Evolutionary conservation across 23 red algal species (phyloP).

Genomic region (Rhodosorus marinus): DNA sequence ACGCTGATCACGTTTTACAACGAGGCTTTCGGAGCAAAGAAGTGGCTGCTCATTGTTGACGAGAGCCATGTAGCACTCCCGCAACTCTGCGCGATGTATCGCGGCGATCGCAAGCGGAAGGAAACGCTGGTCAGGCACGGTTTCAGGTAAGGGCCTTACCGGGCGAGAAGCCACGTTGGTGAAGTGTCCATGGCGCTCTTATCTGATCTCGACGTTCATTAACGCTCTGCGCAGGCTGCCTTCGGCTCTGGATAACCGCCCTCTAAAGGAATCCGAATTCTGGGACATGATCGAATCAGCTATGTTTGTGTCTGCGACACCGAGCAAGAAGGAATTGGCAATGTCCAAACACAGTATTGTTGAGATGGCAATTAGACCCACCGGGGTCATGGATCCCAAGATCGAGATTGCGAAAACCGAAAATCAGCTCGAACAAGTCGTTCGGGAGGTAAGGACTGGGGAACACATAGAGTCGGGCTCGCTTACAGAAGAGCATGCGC

Average conservation of each 20-base stretch:
- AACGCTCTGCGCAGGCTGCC: no score
- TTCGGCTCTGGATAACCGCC: slow-evolving; percentile 56
- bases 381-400: slow-evolving; percentile 47
- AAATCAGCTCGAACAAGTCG: slow-evolving; percentile 59
- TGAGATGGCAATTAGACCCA: slow-evolving; percentile 56
- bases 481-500: no score
- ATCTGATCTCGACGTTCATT: no score
- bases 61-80: slow-evolving; percentile 79
- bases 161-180: no score
- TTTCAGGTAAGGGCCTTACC: no score
- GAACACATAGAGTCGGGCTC: no score
- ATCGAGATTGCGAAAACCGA: slow-evolving; percentile 31
- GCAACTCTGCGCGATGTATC: slow-evolving; percentile 51
- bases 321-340: slow-evolving; percentile 7
- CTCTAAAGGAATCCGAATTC: slow-evolving; percentile 49
- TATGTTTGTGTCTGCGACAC: slow-evolving; percentile 75
- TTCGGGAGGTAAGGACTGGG: slow-evolving; percentile 6
- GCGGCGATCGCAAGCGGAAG: slow-evolving; percentile 52
- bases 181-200: no score
- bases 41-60: slow-evolving; percentile 66
- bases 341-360: slow-evolving; percentile 3
- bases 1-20: slow-evolving; percentile 67
- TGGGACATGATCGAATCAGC: slow-evolving; percentile 44
- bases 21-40: slow-evolving; percentile 7
- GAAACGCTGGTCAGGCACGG: slow-evolving; percentile 46